Conservation (phyloP, 768 basidiomycete species). For the Auricularia cornea region DNA sequence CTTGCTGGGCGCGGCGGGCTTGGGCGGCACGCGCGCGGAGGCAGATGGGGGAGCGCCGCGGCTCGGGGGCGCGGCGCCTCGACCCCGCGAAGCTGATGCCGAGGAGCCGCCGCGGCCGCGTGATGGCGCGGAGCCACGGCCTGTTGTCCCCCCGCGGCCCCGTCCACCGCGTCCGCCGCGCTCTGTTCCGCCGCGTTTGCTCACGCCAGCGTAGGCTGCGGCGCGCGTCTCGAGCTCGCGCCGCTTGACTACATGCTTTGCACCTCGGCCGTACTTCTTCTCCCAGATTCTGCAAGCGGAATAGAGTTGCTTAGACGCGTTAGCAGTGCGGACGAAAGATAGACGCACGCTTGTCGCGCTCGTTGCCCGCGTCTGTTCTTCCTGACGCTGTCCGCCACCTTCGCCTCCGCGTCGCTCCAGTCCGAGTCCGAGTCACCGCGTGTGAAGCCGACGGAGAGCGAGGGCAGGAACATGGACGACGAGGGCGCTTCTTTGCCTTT, state of each 20-base stretch:
- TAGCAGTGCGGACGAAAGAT: neutral
- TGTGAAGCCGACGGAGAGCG: constrained; percentile 77
- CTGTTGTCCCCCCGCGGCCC: constrained; percentile 10
- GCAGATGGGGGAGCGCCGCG: constrained; percentile 1
- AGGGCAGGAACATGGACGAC: constrained; percentile 73
- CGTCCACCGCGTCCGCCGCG: constrained; percentile 3
- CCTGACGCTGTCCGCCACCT: constrained; percentile 38
- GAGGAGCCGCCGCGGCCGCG: constrained; percentile 14
- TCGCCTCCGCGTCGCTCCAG: constrained; percentile 55
- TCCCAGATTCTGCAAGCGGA: constrained; percentile 77
- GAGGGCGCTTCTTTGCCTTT: constrained; percentile 14
- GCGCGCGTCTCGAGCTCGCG: constrained; percentile 16
- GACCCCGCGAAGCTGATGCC: constrained; percentile 8
- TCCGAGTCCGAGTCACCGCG: constrained; percentile 76
- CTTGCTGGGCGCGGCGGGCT: constrained; percentile 16
- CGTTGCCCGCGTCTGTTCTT: constrained; percentile 88
- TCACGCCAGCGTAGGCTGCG: constrained; percentile 9
- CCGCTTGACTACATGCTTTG: constrained; percentile 79
- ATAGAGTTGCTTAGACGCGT: neutral
- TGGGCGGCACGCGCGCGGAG: neutral
- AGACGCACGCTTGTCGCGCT: constrained; percentile 85
- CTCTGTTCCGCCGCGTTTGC: constrained; percentile 9
- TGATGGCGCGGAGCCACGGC: constrained; percentile 7
- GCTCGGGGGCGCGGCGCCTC: constrained; percentile 3
- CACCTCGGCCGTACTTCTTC: constrained; percentile 85